These are phyloP conservation scores for Cadophora sp. DNA, from an alignment of 2,329 filamentous ascomycete species.

Conservation along the genomic window DNA sequence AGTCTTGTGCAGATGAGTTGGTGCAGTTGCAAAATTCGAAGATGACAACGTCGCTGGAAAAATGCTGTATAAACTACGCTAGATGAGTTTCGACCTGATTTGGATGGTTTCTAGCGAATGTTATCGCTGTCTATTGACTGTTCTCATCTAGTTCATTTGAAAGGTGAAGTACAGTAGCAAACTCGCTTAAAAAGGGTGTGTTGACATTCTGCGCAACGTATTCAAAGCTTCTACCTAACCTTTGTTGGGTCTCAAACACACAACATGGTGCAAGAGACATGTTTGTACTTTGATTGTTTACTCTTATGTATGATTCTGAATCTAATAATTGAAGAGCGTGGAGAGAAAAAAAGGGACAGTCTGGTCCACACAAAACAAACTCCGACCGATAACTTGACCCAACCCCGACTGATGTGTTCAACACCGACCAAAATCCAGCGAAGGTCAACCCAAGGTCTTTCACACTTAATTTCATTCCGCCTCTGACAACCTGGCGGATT, in stretches of 20 bases:
- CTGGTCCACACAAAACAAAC: no score
- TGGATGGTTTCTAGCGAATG: background rate
- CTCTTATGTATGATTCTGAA: no score
- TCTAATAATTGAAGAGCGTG: no score
- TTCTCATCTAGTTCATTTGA: background rate
- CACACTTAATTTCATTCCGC: no score
- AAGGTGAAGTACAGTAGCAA: background rate
- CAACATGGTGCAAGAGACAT: background rate
- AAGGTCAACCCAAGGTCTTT: no score
- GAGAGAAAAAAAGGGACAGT: no score
- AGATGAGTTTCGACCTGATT: background rate
- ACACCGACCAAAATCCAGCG: no score
- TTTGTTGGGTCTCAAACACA: background rate
- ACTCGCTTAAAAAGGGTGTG: background rate
- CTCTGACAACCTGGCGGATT: no score
- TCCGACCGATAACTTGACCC: no score
- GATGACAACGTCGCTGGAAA: background rate
- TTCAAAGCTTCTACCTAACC: background rate
- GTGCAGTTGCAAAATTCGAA: background rate
- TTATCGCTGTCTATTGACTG: background rate
- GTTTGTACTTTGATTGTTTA: background rate
- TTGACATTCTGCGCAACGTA: background rate
- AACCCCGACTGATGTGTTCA: no score
- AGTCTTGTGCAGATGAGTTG: no score
- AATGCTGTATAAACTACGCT: background rate